These are phyloP conservation scores for Penicillium sp. DNA, from an alignment of 2,329 filamentous ascomycete genomes.

Conservation along the genomic window DNA sequence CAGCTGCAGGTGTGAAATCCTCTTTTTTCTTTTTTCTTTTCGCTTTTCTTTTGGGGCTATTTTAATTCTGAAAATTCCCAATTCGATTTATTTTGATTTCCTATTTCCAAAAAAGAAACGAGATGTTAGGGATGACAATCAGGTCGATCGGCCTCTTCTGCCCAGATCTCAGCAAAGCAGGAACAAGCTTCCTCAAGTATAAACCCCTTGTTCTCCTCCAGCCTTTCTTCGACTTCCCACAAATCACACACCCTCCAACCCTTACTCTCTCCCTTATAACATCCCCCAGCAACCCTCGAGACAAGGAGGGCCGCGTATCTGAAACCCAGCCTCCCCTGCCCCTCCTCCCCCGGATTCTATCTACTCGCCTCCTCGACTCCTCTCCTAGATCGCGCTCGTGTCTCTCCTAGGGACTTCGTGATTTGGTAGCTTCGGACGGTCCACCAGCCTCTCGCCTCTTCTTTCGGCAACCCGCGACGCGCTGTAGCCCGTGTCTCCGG, in stretches of 20 bases:
- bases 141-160: constrained; percentile 18
- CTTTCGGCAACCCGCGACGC: constrained; percentile 12
- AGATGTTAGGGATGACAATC: constrained; percentile 25
- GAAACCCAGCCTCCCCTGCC: constrained; percentile 26
- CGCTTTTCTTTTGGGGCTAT: background rate
- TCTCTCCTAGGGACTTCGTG: constrained; percentile 5
- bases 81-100: background rate
- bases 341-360: constrained; percentile 4
- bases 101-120: constrained; percentile 6
- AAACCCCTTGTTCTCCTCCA: constrained; percentile 21
- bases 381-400: constrained; percentile 7
- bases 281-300: constrained; percentile 17
- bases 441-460: background rate
- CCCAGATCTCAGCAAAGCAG: constrained; percentile 16
- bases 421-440: constrained; percentile 3
- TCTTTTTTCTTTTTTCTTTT: background rate
- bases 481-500: constrained; percentile 3
- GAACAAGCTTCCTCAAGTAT: constrained; percentile 24
- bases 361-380: background rate
- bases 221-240: constrained; percentile 8
- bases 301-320: constrained; percentile 20
- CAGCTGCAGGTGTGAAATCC: constrained; percentile 7
- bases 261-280: constrained; percentile 16
- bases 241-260: constrained; percentile 12
- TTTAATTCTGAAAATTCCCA: background rate